Percentiles rank a stretch among this genome's conserved stretches.
phyloP scores from a whole-genome alignment of 2,329 filamentous ascomycete species.

The Bretziella fagacearum region DNA sequence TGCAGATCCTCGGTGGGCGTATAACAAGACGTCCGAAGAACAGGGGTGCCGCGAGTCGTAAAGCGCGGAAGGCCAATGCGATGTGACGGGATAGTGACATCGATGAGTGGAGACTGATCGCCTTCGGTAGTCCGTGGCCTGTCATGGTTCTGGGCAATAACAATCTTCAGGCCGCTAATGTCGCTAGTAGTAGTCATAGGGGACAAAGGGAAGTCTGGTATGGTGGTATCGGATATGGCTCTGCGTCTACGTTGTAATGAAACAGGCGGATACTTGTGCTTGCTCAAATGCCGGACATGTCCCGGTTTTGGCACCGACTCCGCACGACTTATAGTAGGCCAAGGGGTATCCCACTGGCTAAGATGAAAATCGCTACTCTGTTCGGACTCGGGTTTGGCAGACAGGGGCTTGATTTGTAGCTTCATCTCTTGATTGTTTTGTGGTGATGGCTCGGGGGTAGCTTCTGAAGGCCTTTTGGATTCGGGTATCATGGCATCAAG shows the following conservation, averaged over 20 bases:
- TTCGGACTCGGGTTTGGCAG: background rate
- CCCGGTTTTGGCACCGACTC: background rate
- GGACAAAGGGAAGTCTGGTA: slow-evolving; percentile 34
- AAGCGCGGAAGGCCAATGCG: slow-evolving; percentile 69
- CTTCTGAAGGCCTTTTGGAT: background rate
- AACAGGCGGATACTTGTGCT: background rate
- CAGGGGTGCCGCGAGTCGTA: slow-evolving; percentile 55
- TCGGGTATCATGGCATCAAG: slow-evolving; percentile 29
- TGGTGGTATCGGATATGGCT: slow-evolving; percentile 60
- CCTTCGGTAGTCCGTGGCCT: slow-evolving; percentile 34
- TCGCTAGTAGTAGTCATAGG: slow-evolving; percentile 21
- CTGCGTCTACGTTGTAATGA: slow-evolving; percentile 31
- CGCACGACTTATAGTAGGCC: background rate
- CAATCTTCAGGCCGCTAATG: slow-evolving; percentile 53
- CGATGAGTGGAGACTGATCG: slow-evolving; percentile 34
- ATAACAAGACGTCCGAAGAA: slow-evolving; percentile 67
- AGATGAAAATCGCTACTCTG: slow-evolving; percentile 19
- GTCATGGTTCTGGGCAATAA: slow-evolving; percentile 46
- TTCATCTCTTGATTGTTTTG: background rate
- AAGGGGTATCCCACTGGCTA: slow-evolving; percentile 17
- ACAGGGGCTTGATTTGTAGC: slow-evolving; percentile 6
- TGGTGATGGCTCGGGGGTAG: background rate
- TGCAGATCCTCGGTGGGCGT: slow-evolving; percentile 50
- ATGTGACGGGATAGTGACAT: slow-evolving; percentile 70
- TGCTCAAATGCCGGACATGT: slow-evolving; percentile 3